These are phyloP conservation scores for Cryptomeria japonica DNA, from an alignment of 75 land plant genomes.

Conservation along the genomic window DNA sequence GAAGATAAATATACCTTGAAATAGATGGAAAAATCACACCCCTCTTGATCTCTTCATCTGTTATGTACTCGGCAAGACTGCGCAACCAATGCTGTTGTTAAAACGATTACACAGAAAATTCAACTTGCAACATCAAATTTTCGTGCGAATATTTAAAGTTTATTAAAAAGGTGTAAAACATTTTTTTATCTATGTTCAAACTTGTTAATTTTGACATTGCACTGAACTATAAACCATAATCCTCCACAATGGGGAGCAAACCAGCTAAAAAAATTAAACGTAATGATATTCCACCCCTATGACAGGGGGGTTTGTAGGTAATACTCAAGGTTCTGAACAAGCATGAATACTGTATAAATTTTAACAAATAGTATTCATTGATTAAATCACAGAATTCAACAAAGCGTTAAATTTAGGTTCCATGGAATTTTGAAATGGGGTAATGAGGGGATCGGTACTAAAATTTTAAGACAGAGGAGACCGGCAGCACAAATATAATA, in stretches of 20 bases:
- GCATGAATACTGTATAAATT: neutral
- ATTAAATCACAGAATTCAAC: neutral
- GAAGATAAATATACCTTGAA: constrained; percentile 50
- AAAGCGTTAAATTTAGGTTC: neutral
- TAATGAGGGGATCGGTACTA: too few species aligned
- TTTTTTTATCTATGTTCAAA: neutral
- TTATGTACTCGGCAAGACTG: constrained; percentile 96
- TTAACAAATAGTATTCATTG: neutral
- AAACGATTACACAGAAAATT: neutral
- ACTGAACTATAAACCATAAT: neutral
- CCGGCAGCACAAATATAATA: too few species aligned
- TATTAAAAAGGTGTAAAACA: neutral
- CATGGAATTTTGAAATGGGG: too few species aligned
- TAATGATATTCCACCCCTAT: neutral
- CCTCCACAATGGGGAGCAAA: neutral
- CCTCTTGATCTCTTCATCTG: constrained; percentile 71
- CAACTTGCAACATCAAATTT: neutral
- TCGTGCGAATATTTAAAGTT: neutral
- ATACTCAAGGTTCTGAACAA: neutral
- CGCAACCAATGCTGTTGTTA: neutral
- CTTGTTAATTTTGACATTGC: neutral
- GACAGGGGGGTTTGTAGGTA: neutral
- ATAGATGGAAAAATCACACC: constrained; percentile 89
- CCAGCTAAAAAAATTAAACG: neutral
- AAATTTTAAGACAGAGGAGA: too few species aligned